Evolutionary conservation across 306 rosid species (phyloP).

Genomic region (Casuarina cunninghamiana): DNA sequence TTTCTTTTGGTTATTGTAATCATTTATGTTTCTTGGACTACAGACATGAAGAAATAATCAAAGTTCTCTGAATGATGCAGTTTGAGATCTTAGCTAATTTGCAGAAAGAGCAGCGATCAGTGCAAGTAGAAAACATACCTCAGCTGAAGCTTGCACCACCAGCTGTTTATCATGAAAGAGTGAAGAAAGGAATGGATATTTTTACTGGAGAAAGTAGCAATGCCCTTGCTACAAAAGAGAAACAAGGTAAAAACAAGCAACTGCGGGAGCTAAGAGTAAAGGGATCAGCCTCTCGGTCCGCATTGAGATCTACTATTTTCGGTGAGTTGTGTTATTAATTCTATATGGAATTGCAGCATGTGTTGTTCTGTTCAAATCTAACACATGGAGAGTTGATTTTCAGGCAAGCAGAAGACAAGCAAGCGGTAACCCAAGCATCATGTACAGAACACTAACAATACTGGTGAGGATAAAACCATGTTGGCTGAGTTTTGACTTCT

Average conservation of each 20-base stretch:
- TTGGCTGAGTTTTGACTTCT: conserved; percentile 18
- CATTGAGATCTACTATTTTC: conserved; percentile 73
- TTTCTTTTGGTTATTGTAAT: conserved; percentile 11
- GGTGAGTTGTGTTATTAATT: conserved; percentile 47
- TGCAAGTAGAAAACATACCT: conserved; percentile 81
- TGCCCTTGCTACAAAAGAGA: conserved; percentile 38
- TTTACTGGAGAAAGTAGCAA: conserved; percentile 67
- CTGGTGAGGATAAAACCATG: conserved; percentile 17
- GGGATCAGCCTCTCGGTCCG: conserved; percentile 74
- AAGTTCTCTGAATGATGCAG: conserved; percentile 53
- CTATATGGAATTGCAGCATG: conserved; percentile 5
- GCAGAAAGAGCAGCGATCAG: conserved; percentile 64
- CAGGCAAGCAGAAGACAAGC: conserved; percentile 74
- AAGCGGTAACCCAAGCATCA: conserved; percentile 41
- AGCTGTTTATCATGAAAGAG: conserved; percentile 91
- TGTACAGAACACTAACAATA: conserved; percentile 47
- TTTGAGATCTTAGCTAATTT: conserved; percentile 84
- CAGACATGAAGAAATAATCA: conserved; percentile 20
- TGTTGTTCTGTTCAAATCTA: conserved; percentile 27
- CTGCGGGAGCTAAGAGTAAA: conserved; percentile 69
- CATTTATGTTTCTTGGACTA: conserved; percentile 10
- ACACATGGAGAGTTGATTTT: conserved; percentile 20
- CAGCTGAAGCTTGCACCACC: conserved; percentile 91
- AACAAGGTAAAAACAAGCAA: conserved; percentile 56
- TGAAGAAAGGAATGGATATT: conserved; percentile 53